phyloP scores from a whole-genome alignment of 2,329 filamentous ascomycete genomes.

The Tricladium varicosporioides region DNA sequence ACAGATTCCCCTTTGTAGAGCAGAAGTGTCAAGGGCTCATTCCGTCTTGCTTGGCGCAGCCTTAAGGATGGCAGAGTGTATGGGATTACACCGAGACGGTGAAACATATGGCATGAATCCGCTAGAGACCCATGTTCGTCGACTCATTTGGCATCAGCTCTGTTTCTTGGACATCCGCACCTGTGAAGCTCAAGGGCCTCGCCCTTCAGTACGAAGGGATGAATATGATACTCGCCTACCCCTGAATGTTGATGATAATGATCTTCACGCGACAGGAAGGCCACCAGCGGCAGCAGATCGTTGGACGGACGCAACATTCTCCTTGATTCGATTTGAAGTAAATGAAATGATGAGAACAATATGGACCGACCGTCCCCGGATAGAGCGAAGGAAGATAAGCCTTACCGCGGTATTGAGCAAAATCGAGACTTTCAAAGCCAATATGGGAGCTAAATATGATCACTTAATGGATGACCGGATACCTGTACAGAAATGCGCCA shows the following conservation, averaged over 20 bases:
- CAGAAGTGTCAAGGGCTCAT: slow-evolving; percentile 70
- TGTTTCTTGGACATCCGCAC: slow-evolving; percentile 75
- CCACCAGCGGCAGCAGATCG: slow-evolving; percentile 39
- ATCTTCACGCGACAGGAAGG: slow-evolving; percentile 49
- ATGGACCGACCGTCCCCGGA: slow-evolving; percentile 65
- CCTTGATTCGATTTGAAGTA: slow-evolving; percentile 68
- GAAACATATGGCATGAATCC: slow-evolving; percentile 63
- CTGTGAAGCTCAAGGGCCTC: slow-evolving; percentile 71
- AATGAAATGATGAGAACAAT: slow-evolving; percentile 70
- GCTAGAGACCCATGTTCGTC: slow-evolving; percentile 68
- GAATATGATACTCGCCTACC: slow-evolving; percentile 75
- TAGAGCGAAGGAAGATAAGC: slow-evolving; percentile 60
- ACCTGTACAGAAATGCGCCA: slow-evolving; percentile 62
- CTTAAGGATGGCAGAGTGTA: slow-evolving; percentile 72
- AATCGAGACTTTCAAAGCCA: slow-evolving; percentile 65
- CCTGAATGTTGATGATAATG: slow-evolving; percentile 65
- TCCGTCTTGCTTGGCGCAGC: slow-evolving; percentile 70
- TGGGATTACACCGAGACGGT: slow-evolving; percentile 69
- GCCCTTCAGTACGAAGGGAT: slow-evolving; percentile 67
- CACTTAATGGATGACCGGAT: slow-evolving; percentile 57
- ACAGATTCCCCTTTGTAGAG: slow-evolving; percentile 68
- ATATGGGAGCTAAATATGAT: slow-evolving; percentile 64
- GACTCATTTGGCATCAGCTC: slow-evolving; percentile 74
- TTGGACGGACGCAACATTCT: slow-evolving; percentile 68
- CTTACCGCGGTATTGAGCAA: slow-evolving; percentile 65